Evolutionary conservation across 768 basidiomycete genomes (phyloP).

Genomic region (Boletus subparvulus): DNA sequence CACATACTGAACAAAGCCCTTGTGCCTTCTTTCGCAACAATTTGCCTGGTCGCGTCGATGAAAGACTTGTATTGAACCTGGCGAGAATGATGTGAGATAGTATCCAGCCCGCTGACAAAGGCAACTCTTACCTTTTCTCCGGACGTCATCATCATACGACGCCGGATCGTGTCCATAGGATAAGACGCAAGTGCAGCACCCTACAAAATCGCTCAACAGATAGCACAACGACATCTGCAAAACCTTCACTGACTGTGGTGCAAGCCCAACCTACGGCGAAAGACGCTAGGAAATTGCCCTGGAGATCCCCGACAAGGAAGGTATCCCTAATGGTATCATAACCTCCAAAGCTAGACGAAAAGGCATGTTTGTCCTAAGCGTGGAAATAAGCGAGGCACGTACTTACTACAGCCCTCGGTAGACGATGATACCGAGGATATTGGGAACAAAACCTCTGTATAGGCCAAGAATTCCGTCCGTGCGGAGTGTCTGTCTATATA

Average conservation of each 20-base stretch:
- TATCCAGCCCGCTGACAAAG: neutral
- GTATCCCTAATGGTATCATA: conserved; percentile 43
- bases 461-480: conserved; percentile 42
- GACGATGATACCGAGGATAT: conserved; percentile 41
- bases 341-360: conserved; percentile 38
- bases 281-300: conserved; percentile 41
- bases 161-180: conserved; percentile 44
- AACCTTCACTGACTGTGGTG: conserved; percentile 35
- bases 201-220: conserved; percentile 17
- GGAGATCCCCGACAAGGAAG: conserved; percentile 38
- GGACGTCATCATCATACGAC: conserved; percentile 50
- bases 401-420: conserved; percentile 46
- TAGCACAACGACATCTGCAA: neutral
- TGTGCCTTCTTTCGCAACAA: conserved; percentile 40
- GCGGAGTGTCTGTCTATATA: conserved; percentile 43
- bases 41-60: conserved; percentile 40
- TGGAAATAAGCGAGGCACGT: neutral
- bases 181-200: conserved; percentile 41
- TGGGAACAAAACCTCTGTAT: conserved; percentile 44
- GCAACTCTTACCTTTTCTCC: conserved; percentile 31
- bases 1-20: conserved; percentile 39
- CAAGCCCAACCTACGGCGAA: conserved; percentile 43
- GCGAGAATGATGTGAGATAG: neutral
- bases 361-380: neutral
- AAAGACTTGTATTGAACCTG: conserved; percentile 41